A percentile compares a stretch with the other conserved stretches of the same genome.
phyloP scores from a whole-genome alignment of 2,329 filamentous ascomycete genomes.

The Magnaporthiopsis incrustans region DNA sequence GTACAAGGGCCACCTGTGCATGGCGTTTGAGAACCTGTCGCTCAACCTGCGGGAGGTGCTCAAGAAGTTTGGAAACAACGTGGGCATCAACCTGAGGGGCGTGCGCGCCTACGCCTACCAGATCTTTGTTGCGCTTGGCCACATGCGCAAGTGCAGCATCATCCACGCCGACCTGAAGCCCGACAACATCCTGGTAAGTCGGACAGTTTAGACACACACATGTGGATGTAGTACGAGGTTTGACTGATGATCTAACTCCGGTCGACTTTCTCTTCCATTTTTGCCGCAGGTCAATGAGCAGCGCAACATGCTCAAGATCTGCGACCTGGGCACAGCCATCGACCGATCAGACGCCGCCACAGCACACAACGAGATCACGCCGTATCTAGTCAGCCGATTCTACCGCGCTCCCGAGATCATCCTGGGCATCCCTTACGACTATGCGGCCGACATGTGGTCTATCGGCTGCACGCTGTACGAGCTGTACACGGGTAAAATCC shows the following conservation, averaged over 20 bases:
- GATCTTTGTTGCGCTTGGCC: conserved; percentile 81
- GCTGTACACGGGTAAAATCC: conserved; percentile 92
- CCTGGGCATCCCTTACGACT: conserved; percentile 91
- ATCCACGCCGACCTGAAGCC: conserved; percentile 95
- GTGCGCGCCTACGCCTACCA: conserved; percentile 88
- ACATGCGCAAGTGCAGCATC: conserved; percentile 87
- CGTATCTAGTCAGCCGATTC: conserved; percentile 93
- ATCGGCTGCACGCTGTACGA: conserved; percentile 96
- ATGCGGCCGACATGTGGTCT: conserved; percentile 94
- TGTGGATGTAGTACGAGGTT: neutral
- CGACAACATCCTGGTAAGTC: conserved; percentile 82
- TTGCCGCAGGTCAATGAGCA: conserved; percentile 60
- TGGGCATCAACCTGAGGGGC: conserved; percentile 82
- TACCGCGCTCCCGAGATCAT: conserved; percentile 97
- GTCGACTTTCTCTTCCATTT: too few species aligned
- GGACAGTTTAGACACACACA: neutral
- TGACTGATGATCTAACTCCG: neutral
- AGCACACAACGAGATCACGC: conserved; percentile 76
- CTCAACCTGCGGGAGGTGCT: conserved; percentile 90
- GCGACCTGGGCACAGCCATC: conserved; percentile 93
- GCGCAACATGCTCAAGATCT: conserved; percentile 83
- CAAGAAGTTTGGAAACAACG: conserved; percentile 91
- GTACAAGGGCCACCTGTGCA: conserved; percentile 89
- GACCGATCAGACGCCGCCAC: conserved; percentile 70
- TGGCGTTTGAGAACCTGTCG: conserved; percentile 92